Evolutionary conservation across 345 rosid genomes (phyloP).

Genomic region (Firmiana major): DNA sequence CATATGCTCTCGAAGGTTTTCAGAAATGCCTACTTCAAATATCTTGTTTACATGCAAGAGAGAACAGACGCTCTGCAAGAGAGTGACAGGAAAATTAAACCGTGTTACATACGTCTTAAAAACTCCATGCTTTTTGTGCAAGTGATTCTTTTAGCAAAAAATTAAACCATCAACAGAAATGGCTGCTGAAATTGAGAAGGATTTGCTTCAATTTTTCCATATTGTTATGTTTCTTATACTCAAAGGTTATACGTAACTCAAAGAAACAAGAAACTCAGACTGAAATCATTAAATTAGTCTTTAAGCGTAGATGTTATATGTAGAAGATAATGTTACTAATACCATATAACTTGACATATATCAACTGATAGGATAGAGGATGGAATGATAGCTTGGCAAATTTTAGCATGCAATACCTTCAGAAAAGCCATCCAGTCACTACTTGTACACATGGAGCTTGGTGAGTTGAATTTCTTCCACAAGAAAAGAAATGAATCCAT

Average conservation of each 20-base stretch:
- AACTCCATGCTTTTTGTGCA: neutral
- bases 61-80: conserved; percentile 64
- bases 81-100: neutral
- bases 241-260: neutral
- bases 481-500: conserved; percentile 20
- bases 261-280: neutral
- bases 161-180: conserved; percentile 11
- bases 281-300: neutral
- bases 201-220: neutral
- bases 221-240: neutral
- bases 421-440: conserved; percentile 85
- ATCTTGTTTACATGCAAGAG: conserved; percentile 81
- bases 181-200: neutral
- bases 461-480: conserved; percentile 87
- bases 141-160: neutral
- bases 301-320: neutral
- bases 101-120: neutral
- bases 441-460: conserved; percentile 63
- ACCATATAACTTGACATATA: neutral
- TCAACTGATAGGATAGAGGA: conserved; percentile 7
- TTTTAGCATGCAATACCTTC: conserved; percentile 50
- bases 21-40: conserved; percentile 82
- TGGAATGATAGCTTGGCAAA: conserved; percentile 10
- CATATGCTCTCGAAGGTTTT: conserved; percentile 61
- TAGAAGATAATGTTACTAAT: neutral